Base-by-base conservation (phyloP, 2,329 filamentous ascomycete genomes). In the Cytospora mali region DNA sequence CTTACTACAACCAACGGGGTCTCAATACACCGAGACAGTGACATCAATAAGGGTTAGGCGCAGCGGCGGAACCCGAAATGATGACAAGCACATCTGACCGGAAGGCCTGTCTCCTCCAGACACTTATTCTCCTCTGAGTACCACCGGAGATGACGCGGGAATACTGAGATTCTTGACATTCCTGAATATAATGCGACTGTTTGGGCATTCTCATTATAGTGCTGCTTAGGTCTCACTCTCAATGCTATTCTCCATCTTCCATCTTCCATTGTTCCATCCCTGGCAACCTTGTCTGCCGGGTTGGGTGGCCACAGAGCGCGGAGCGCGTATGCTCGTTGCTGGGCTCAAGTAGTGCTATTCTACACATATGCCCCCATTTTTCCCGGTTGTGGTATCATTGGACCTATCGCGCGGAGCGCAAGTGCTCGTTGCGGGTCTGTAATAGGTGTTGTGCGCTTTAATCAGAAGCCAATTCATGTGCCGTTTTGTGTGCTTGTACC, bases 241-340 rank as follows among this genome's bases (percentile, higher is more conserved):
- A 46, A 46, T 23, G 42, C 9, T 13, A n/a, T 23, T 18, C 2
- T 23, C n/a, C 42, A 46, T 13, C n/a, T 10, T 46, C 61, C 51
- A n/a, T 23, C 10, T 4, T 23, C n/a, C 42, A 46, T 13, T 9
- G n/a, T 10, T 46, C 61, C 51, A 55, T 63, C 27, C 25, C 51
- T 63, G 61, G 56, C 51, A 63, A 50, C 28, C 42, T 58, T 58
- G 59, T 62, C 55, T 61, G 62, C 62, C 54, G 62, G n/a, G 57
- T 54, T 33, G 33, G 50, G 35, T 58, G 29, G 63, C 61, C 63
- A 48, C 53, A 35, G 25, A 51, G 63, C 63, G 62, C 58, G 62
- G 64, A 64, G 64, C 64, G 64, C 64, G 62, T 66, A 58, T 66
- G 64, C 64, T 64, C 64, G 64, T 66, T 66, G 64, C 64, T 52